Percentiles rank a stretch among this genome's conserved stretches.
These are phyloP conservation scores for Ceratocystis diversiconidia DNA, from an alignment of 2,329 filamentous ascomycete species.

Conservation along the genomic window DNA sequence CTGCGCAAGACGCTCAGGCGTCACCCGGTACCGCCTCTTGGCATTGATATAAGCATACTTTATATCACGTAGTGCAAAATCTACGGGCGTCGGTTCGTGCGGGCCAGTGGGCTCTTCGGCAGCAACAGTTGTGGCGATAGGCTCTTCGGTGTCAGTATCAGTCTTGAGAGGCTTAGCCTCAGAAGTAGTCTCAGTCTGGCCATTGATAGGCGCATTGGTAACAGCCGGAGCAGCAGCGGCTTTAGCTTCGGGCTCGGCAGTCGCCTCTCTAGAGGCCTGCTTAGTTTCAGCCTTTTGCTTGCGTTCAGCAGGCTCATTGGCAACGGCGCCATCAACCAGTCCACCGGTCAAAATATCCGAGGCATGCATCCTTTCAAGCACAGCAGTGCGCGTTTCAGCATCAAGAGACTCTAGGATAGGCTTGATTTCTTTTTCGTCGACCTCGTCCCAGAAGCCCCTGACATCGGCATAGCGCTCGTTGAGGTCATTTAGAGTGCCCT, in stretches of 20 bases:
- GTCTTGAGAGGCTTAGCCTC: conserved; percentile 6
- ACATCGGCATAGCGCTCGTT: conserved; percentile 61
- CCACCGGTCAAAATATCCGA: conserved; percentile 15
- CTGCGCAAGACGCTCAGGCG: conserved; percentile 52
- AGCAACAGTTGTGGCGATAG: neutral
- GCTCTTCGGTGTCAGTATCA: conserved; percentile 16
- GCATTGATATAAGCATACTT: conserved; percentile 65
- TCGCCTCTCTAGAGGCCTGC: conserved; percentile 19
- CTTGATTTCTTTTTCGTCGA: conserved; percentile 69
- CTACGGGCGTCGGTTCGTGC: conserved; percentile 34
- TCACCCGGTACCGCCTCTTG: conserved; percentile 74
- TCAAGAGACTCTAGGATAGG: conserved; percentile 50
- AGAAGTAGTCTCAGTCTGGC: neutral
- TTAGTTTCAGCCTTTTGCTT: conserved; percentile 9
- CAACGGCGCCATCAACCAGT: conserved; percentile 17
- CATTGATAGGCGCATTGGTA: neutral
- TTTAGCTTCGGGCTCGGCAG: conserved; percentile 20
- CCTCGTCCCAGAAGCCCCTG: conserved; percentile 63
- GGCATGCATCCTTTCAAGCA: conserved; percentile 46
- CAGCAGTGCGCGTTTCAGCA: conserved; percentile 46
- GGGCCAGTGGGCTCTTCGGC: conserved; percentile 17
- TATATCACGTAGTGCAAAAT: conserved; percentile 55
- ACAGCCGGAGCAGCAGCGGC: conserved; percentile 14
- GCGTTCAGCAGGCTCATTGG: conserved; percentile 20
- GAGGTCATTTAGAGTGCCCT: conserved; percentile 56